Percentiles rank a stretch among this genome's conserved stretches.
phyloP scores from a whole-genome alignment of 495 filamentous ascomycete genomes.

The Aspergillus asperescens region DNA sequence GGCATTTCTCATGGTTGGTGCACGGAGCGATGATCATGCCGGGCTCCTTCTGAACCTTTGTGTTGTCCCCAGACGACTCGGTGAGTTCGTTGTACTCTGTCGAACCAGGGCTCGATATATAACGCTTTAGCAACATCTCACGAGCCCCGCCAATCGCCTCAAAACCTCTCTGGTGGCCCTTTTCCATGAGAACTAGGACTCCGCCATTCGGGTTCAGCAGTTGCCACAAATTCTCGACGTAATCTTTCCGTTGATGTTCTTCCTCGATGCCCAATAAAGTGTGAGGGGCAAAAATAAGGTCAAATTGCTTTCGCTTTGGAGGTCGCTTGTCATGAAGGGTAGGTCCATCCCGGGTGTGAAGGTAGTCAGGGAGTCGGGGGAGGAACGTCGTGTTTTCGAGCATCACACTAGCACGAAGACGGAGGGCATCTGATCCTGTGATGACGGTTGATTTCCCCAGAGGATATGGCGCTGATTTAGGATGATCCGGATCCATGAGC shows the following conservation, averaged over 20 bases:
- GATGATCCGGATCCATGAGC: slow-evolving; percentile 47
- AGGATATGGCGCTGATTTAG: slow-evolving; percentile 37
- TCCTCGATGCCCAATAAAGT: slow-evolving; percentile 67
- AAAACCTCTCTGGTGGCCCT: slow-evolving; percentile 85
- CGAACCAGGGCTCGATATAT: slow-evolving; percentile 63
- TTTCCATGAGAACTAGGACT: slow-evolving; percentile 82
- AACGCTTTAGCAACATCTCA: slow-evolving; percentile 65
- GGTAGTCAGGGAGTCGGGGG: slow-evolving; percentile 84
- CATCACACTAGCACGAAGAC: slow-evolving; percentile 68
- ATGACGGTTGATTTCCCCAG: slow-evolving; percentile 58
- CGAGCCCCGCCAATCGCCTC: slow-evolving; percentile 85
- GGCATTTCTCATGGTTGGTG: slow-evolving; percentile 83
- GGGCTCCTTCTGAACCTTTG: slow-evolving; percentile 52
- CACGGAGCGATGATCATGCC: slow-evolving; percentile 96
- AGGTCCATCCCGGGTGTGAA: slow-evolving; percentile 53
- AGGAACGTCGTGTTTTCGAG: slow-evolving; percentile 89
- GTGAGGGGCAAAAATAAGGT: slow-evolving; percentile 87
- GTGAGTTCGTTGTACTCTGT: slow-evolving; percentile 38
- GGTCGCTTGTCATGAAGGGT: slow-evolving; percentile 40
- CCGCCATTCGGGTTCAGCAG: slow-evolving; percentile 81
- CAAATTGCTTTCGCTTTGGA: slow-evolving; percentile 67
- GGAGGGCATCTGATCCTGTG: slow-evolving; percentile 58
- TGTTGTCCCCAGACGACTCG: slow-evolving; percentile 32
- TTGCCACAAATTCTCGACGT: slow-evolving; percentile 82
- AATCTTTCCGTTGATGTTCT: slow-evolving; percentile 65